Conservation (phyloP, 495 filamentous ascomycete genomes). For the Neohortaea acidophila region DNA sequence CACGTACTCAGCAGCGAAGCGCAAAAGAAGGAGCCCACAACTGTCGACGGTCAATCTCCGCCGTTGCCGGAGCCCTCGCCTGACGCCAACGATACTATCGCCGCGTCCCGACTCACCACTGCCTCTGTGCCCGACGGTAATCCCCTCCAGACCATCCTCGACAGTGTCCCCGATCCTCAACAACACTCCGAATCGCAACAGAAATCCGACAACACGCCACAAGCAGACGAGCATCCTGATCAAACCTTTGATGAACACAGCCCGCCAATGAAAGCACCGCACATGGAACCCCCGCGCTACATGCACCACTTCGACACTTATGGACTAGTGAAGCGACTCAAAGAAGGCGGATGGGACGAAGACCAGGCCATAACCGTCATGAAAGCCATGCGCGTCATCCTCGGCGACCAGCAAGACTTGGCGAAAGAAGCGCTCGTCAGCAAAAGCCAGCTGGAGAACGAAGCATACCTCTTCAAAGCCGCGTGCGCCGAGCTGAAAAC, state of each 20-base stretch:
- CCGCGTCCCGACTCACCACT: slow-evolving; percentile 25
- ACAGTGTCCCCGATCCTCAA: too few relatives aligned
- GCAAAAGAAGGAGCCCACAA: slow-evolving; percentile 14
- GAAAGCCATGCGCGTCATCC: slow-evolving; percentile 66
- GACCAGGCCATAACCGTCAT: slow-evolving; percentile 64
- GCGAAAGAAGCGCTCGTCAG: slow-evolving; percentile 61
- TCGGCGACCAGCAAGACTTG: slow-evolving; percentile 63
- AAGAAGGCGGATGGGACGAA: slow-evolving; percentile 48
- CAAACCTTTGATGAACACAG: slow-evolving; percentile 8
- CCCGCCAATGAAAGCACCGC: slow-evolving; percentile 39
- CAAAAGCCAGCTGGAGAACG: slow-evolving; percentile 68
- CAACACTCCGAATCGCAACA: slow-evolving; percentile 14
- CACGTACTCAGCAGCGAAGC: slow-evolving; percentile 5
- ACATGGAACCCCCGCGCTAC: slow-evolving; percentile 59
- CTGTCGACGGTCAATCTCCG: slow-evolving; percentile 4
- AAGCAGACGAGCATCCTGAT: slow-evolving; percentile 4
- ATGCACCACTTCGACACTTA: slow-evolving; percentile 96
- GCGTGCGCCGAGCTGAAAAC: slow-evolving; percentile 85
- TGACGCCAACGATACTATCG: slow-evolving; percentile 46
- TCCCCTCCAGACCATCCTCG: too few relatives aligned
- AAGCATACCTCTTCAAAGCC: slow-evolving; percentile 84
- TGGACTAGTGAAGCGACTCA: slow-evolving; percentile 62
- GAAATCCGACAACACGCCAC: neutral
- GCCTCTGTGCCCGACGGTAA: too few relatives aligned
- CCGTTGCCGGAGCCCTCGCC: slow-evolving; percentile 40